Conservation (phyloP, 2,329 filamentous ascomycete species). For the Aspergillaceae sp. region DNA sequence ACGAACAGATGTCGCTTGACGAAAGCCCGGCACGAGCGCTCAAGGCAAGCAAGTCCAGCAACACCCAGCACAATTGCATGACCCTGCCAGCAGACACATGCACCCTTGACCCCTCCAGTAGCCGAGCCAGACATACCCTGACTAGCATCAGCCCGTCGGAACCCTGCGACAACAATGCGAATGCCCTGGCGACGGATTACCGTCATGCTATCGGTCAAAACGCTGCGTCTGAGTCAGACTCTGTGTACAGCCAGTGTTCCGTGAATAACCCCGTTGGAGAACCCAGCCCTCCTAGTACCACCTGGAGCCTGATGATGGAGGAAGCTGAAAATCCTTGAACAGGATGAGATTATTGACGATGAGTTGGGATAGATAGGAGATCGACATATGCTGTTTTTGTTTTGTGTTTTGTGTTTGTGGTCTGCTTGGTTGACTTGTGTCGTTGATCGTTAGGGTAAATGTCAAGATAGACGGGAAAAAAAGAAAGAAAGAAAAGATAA, state of each 20-base stretch:
- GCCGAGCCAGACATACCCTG: background rate
- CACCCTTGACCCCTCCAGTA: too few relatives aligned
- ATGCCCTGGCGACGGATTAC: slow-evolving; percentile 3
- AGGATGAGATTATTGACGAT: too few relatives aligned
- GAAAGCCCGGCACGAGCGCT: background rate
- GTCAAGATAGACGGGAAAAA: background rate
- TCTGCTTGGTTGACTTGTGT: background rate
- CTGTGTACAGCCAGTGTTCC: slow-evolving; percentile 4
- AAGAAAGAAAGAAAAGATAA: background rate
- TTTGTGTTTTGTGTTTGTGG: too few relatives aligned
- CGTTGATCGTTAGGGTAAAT: background rate
- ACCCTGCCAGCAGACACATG: too few relatives aligned
- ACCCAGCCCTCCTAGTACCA: slow-evolving; percentile 4
- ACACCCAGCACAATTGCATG: background rate
- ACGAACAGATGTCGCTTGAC: background rate
- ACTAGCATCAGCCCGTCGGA: too few relatives aligned
- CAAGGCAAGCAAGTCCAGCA: background rate
- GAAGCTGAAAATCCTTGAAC: background rate
- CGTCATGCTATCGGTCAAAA: slow-evolving; percentile 2
- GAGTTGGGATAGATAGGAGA: too few relatives aligned
- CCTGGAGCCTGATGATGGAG: slow-evolving; percentile 7
- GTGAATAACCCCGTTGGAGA: background rate
- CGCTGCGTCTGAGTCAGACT: background rate
- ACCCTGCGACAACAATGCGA: background rate
- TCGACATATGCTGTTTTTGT: too few relatives aligned